A percentile compares a stretch with the other conserved stretches of the same genome.
phyloP scores from a whole-genome alignment of 2,329 filamentous ascomycete genomes.

The Clonostachys sp. region DNA sequence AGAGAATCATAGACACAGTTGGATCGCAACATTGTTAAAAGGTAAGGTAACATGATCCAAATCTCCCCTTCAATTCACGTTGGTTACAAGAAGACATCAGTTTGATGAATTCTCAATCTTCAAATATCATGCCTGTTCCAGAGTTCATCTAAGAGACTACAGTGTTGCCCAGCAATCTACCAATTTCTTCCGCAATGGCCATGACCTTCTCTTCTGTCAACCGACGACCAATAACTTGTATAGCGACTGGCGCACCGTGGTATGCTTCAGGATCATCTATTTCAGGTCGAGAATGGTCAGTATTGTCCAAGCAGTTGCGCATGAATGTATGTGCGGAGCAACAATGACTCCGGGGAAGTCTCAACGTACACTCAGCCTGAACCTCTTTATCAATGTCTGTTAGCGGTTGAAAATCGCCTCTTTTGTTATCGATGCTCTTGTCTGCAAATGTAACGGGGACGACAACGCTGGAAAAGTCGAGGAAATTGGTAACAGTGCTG shows the following conservation, averaged over 20 bases:
- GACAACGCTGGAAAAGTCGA: constrained; percentile 34
- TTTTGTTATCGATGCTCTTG: constrained; percentile 22
- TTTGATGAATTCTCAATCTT: too few relatives aligned
- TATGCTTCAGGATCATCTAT: constrained; percentile 13
- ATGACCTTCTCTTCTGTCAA: constrained; percentile 17
- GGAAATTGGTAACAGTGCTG: constrained; percentile 23
- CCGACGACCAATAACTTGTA: constrained; percentile 16
- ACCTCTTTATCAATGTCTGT: constrained; percentile 11
- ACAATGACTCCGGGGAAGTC: not conserved
- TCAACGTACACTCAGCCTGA: constrained; percentile 12
- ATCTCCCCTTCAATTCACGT: too few relatives aligned
- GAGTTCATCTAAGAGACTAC: not conserved
- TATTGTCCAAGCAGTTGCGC: not conserved
- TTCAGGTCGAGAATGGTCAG: constrained; percentile 4
- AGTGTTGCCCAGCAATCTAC: constrained; percentile 14
- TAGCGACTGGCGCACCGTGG: constrained; percentile 13
- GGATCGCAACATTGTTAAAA: too few relatives aligned
- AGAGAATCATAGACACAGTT: too few relatives aligned
- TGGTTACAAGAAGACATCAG: too few relatives aligned
- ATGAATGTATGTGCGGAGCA: too few relatives aligned
- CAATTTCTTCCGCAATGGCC: constrained; percentile 25
- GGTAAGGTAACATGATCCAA: too few relatives aligned
- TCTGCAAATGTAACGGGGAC: constrained; percentile 38
- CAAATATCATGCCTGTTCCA: not conserved
- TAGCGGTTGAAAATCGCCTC: constrained; percentile 8